A percentile compares a stretch with the other conserved stretches of the same genome.
These are phyloP conservation scores for Multifurca ochricompacta DNA, from an alignment of 768 basidiomycete genomes.

Conservation along the genomic window DNA sequence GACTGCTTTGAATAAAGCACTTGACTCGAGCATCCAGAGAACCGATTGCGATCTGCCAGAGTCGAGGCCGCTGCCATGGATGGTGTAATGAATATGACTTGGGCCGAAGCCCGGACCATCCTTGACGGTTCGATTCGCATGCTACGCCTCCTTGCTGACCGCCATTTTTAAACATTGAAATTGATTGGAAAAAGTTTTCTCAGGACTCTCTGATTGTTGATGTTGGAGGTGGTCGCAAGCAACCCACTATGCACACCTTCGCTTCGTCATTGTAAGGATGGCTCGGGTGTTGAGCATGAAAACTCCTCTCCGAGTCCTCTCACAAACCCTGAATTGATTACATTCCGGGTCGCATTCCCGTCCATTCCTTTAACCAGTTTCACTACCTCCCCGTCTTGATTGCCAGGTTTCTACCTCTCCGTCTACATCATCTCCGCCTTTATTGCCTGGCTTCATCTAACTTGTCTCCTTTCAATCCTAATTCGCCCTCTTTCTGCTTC, in stretches of 20 bases:
- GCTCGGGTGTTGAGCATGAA: no score
- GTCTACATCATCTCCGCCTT: no score
- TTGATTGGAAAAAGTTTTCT: conserved; percentile 23
- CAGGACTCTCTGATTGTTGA: conserved; percentile 27
- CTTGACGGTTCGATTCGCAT: not conserved
- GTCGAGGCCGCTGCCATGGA: conserved; percentile 10
- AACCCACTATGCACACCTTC: conserved; percentile 22
- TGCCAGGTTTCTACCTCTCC: no score
- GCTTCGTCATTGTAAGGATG: no score
- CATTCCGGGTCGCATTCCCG: no score
- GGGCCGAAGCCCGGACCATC: not conserved
- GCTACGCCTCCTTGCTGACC: not conserved
- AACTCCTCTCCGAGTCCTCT: no score
- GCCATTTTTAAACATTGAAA: not conserved
- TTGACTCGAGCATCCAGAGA: conserved; percentile 3
- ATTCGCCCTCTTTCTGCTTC: no score
- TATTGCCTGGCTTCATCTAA: no score
- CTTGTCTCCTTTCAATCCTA: no score
- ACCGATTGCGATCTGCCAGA: not conserved
- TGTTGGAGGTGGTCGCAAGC: conserved; percentile 29
- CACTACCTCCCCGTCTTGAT: no score
- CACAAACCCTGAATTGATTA: no score
- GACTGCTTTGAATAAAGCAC: conserved; percentile 6
- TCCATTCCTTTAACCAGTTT: no score
- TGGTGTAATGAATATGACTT: conserved; percentile 4